phyloP scores from a whole-genome alignment of 345 rosid genomes.

The Capsella bursapastoris region DNA sequence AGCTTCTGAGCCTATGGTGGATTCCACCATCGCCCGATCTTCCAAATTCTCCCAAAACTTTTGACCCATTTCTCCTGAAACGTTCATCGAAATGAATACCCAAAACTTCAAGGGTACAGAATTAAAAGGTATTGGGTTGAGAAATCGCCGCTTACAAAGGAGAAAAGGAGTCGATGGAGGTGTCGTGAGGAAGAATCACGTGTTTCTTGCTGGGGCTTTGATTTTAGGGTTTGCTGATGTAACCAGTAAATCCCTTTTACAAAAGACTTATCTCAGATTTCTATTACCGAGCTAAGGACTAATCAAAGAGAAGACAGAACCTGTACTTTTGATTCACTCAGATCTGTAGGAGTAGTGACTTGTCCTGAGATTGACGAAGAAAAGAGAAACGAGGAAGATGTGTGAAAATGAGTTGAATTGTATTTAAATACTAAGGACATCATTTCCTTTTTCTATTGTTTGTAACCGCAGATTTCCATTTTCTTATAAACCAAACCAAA shows the following conservation, averaged over 20 bases:
- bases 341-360: conserved; percentile 21
- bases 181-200: conserved; percentile 35
- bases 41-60: conserved; percentile 72
- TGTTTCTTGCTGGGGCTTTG: conserved; percentile 35
- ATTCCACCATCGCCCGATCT: conserved; percentile 71
- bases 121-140: not conserved
- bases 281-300: not conserved
- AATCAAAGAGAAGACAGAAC: conserved; percentile 10
- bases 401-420: not conserved
- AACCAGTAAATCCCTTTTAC: not conserved
- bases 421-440: not conserved
- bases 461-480: not conserved
- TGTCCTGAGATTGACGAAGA: conserved; percentile 28
- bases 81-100: conserved; percentile 2
- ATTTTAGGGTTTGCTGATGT: conserved; percentile 33
- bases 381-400: not conserved
- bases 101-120: not conserved
- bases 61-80: conserved; percentile 57
- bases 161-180: not conserved
- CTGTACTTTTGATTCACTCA: conserved; percentile 22
- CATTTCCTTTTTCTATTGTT: not conserved
- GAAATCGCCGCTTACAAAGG: conserved; percentile 22
- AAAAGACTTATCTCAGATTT: not conserved
- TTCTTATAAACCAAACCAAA: not conserved
- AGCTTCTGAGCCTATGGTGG: conserved; percentile 77